Evolutionary conservation across 495 filamentous ascomycete species (phyloP).

Genomic region (Trichoderma erinaceum): DNA sequence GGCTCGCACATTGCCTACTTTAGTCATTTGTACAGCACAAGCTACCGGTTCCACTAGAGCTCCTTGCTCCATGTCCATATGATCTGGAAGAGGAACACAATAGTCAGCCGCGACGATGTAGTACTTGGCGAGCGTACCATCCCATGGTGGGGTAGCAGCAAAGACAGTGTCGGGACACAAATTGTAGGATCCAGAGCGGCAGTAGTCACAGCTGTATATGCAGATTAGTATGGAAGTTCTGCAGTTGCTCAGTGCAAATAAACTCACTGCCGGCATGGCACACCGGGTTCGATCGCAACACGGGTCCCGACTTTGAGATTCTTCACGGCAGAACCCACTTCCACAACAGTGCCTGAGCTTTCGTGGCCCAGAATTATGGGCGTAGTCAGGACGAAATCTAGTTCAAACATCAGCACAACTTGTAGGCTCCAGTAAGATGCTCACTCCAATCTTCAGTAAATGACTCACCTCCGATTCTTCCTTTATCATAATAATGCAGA

Average conservation of each 20-base stretch:
- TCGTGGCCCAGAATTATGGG: constrained; percentile 66
- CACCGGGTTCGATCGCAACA: constrained; percentile 51
- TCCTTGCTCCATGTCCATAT: constrained; percentile 43
- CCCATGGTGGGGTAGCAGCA: constrained; percentile 49
- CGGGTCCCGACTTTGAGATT: constrained; percentile 59
- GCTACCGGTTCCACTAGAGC: constrained; percentile 51
- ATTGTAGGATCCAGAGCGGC: constrained; percentile 49
- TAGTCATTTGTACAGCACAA: constrained; percentile 50
- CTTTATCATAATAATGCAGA: constrained; percentile 33
- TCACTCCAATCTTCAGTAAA: not conserved
- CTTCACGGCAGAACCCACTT: constrained; percentile 60
- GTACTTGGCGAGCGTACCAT: constrained; percentile 51
- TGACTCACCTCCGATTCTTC: constrained; percentile 27
- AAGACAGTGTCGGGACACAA: constrained; percentile 48
- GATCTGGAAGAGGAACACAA: constrained; percentile 46
- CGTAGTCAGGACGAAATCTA: constrained; percentile 25
- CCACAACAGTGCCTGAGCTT: constrained; percentile 63
- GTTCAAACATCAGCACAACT: not conserved
- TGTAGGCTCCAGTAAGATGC: not conserved
- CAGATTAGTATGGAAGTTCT: not conserved
- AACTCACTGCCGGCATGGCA: constrained; percentile 39
- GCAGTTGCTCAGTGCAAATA: not conserved
- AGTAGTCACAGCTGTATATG: constrained; percentile 37
- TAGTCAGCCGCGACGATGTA: constrained; percentile 50
- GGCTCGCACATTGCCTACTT: constrained; percentile 38